phyloP scores from a whole-genome alignment of 225 moss, liverwort and hornwort species.

The Neckera pumila region DNA sequence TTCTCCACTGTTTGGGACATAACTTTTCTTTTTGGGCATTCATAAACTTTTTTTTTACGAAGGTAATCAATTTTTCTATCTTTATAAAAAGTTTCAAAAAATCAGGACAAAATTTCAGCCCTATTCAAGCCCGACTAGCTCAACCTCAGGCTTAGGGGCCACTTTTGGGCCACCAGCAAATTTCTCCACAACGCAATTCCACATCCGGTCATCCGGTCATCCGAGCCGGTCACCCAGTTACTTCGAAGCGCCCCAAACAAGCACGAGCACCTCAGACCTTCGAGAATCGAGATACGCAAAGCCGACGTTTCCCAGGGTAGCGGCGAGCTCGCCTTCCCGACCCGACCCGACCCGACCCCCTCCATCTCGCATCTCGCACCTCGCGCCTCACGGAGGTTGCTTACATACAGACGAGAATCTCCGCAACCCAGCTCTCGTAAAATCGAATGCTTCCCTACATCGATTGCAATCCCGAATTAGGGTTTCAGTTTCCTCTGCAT shows the following conservation, averaged over 20 bases:
- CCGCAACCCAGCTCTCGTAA: background rate
- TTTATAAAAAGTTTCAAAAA: no score
- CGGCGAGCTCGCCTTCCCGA: background rate
- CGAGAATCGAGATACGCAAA: background rate
- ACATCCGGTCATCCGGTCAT: background rate
- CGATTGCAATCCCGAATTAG: background rate
- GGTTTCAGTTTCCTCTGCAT: background rate
- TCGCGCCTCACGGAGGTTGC: background rate
- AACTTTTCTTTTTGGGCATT: no score
- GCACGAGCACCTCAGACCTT: background rate
- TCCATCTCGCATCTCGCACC: background rate
- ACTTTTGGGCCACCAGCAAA: no score
- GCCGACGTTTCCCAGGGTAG: constrained; percentile 7
- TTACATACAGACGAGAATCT: background rate
- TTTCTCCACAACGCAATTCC: no score
- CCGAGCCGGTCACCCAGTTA: background rate
- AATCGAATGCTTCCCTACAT: background rate
- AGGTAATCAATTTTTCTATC: no score
- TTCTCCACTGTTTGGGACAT: no score
- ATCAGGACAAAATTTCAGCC: no score
- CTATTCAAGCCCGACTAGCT: no score
- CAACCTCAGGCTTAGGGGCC: no score
- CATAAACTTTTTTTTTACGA: no score
- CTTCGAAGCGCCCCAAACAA: background rate
- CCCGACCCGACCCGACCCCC: background rate